A percentile compares a stretch with the other conserved stretches of the same genome.
Evolutionary conservation across 768 basidiomycete genomes (phyloP).

Genomic region (Suillus hirtellus): DNA sequence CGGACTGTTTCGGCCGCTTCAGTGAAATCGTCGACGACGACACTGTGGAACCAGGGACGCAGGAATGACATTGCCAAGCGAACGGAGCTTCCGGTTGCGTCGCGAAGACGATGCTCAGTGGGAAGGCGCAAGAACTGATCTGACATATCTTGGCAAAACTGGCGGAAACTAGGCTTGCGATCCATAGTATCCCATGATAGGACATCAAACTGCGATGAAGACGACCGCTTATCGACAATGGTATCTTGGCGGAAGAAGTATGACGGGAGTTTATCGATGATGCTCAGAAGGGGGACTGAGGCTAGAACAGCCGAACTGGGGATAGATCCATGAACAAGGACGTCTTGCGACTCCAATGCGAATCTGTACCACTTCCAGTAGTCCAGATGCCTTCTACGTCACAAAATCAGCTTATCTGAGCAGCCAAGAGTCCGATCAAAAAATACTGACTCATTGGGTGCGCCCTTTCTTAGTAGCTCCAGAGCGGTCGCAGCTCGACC

Average conservation of each 20-base stretch:
- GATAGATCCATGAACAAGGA: constrained; percentile 69
- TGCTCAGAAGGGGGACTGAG: constrained; percentile 64
- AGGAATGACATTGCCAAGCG: constrained; percentile 67
- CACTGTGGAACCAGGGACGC: constrained; percentile 66
- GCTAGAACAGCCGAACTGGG: constrained; percentile 65
- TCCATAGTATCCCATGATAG: constrained; percentile 57
- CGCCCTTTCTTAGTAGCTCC: constrained; percentile 55
- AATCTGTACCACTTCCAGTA: constrained; percentile 80
- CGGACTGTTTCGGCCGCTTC: constrained; percentile 38
- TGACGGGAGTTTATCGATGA: constrained; percentile 69
- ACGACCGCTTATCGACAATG: constrained; percentile 28
- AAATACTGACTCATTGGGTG: constrained; percentile 53
- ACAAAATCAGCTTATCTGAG: constrained; percentile 5
- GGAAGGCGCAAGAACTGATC: constrained; percentile 58
- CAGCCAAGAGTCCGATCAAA: not conserved
- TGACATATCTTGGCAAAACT: constrained; percentile 72
- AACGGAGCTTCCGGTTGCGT: constrained; percentile 68
- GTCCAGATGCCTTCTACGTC: constrained; percentile 53
- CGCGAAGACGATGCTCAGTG: constrained; percentile 56
- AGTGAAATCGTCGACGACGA: constrained; percentile 42
- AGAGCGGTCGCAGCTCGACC: constrained; percentile 64
- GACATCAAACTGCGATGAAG: constrained; percentile 35
- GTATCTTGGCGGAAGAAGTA: constrained; percentile 54
- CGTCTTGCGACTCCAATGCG: constrained; percentile 74
- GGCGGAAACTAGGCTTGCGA: constrained; percentile 61